Base-by-base conservation (phyloP, 1,139 yeast genomes). In the Yamadazyma friedrichii region DNA sequence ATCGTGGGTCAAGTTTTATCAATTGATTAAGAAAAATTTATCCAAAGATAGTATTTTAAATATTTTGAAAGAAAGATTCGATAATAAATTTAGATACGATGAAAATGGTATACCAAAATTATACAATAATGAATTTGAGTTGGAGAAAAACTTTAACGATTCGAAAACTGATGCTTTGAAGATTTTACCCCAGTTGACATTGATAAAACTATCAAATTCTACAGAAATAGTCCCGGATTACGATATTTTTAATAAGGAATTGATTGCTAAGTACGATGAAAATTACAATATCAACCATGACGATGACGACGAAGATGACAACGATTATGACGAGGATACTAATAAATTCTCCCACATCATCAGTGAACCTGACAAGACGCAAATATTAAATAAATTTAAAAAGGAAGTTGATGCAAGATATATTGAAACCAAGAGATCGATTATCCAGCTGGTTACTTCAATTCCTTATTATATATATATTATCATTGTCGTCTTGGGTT, bases 401-500 rank as follows among this genome's bases (percentile, higher is more conserved):
- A 81, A 82, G 45, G 88, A 85, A 54, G 78, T 88, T 13, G 96
- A 91, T 57, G 81, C 93, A 4, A 74, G 84, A 37, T 93, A 82
- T 50, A 73, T 93, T 38, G 98, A 93, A 56, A 88, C 96, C 15
- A 88, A 84, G 56, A 74, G 95, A 45, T 82, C 93, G 4, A 76
- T 84, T 43, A 74, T 85, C 28, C 82, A 80, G 44, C 82, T 80
- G 41, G 76, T 78, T 10, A 80, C 96, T 0, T 84, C 84, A 46
- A 84, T 93, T 44, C 98, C 98, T 4, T 70, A 82, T 53, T 94
- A 85, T 68, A 78, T 93, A 45, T 88, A 88, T 62, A 66, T 81
- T 16, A 59, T 93, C 6, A 68, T 93, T 17, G 62, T 85, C 3
- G 80, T 87, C 6, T 70, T 93, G 26, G 98, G 98, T 11, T 93